Evolutionary conservation across 345 rosid genomes (phyloP), one percentile per base, ranked within the genome.

Genomic region (Mangifera indica): DNA sequence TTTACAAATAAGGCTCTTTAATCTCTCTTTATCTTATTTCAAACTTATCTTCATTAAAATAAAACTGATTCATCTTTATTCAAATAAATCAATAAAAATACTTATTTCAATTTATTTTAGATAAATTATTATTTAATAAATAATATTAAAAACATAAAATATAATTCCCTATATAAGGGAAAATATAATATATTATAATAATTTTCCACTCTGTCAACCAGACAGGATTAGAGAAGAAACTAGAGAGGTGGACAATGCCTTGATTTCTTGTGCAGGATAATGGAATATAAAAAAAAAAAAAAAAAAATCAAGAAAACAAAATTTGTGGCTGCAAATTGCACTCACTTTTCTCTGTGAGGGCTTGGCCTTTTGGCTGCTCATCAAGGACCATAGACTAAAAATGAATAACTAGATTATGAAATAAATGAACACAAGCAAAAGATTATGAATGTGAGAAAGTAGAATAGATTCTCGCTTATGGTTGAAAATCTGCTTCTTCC

Each of bases 311-410:
- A 63, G 46, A 45, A 67, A 67, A 56, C 4, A 72, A 84, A 87
- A 84, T 78, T 74, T 86, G 92, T 89, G 95, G 95, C 65, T 82
- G 79, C 81, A 79, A 84, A 44, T 83, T 72, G 78, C 84, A 21
- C 74, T 67, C 80, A 54, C 73, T 20, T 60, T 32, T 62, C 83
- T 52, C 25, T 32, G 5, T 11, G n/a, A 26, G 32, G 40, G 8
- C 21, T 14, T 14, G 58, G 49, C 65, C 54, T 79, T 71, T 69
- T 63, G 22, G 63, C 14, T 63, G 56, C 69, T 51, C 32, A 24
- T 52, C n/a, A n/a, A n/a, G 48, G 20, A 42, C 71, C 58, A 63
- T 48, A 57, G n/a, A 26, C 37, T 56, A 52, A 55, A 45, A 56
- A 18, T 46, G 14, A 25, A 69, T 48, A 48, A 9, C 6, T 68